Percentiles rank a stretch among this genome's conserved stretches.
Evolutionary conservation across 1,284 basidiomycete genomes (phyloP).

Genomic region (Golubevia pallescens): DNA sequence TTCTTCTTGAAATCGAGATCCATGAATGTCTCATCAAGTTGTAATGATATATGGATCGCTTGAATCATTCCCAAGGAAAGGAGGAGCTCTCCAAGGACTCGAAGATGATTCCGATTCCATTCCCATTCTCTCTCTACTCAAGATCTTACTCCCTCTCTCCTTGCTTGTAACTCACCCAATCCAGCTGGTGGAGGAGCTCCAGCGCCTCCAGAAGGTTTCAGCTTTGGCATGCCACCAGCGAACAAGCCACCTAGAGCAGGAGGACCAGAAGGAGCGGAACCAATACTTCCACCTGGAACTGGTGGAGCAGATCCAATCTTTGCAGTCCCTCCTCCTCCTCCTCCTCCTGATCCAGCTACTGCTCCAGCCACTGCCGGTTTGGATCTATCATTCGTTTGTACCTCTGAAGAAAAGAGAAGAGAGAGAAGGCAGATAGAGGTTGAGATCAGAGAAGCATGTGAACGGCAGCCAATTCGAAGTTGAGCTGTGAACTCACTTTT

Average conservation of each 20-base stretch:
- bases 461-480: not conserved
- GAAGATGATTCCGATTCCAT: too few relatives aligned
- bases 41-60: too few relatives aligned
- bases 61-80: too few relatives aligned
- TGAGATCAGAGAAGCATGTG: not conserved
- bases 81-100: too few relatives aligned
- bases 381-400: constrained; percentile 32
- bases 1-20: too few relatives aligned
- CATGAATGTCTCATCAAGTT: too few relatives aligned
- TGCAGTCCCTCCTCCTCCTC: constrained; percentile 8
- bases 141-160: not conserved
- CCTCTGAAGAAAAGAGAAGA: constrained; percentile 16
- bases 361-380: constrained; percentile 23
- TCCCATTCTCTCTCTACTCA: too few relatives aligned
- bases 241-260: constrained; percentile 44
- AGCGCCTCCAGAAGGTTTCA: constrained; percentile 27
- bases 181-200: constrained; percentile 6
- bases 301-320: constrained; percentile 14
- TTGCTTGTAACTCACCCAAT: not conserved
- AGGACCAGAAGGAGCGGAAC: too few relatives aligned
- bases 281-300: constrained; percentile 15
- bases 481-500: constrained; percentile 28
- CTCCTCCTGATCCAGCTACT: constrained; percentile 11
- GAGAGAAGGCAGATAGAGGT: not conserved
- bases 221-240: constrained; percentile 49